Conservation (phyloP, 495 filamentous ascomycete species). For the Neurospora sp. region DNA sequence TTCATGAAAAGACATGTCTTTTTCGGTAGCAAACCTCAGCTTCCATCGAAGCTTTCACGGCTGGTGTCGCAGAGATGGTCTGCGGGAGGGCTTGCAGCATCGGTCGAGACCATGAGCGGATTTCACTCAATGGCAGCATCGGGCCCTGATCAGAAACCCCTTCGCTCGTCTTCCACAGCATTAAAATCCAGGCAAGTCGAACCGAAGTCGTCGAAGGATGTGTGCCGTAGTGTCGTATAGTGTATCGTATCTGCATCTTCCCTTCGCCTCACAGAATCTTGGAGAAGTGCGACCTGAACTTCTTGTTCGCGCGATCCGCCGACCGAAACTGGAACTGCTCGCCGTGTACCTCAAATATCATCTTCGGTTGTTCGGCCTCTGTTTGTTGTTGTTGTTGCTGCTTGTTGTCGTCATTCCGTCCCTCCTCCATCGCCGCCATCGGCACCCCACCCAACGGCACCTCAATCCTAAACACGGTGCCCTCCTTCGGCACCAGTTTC, state of each 20-base stretch:
- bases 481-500: slow-evolving; percentile 75
- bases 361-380: slow-evolving; percentile 18
- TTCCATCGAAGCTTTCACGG: background rate
- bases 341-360: slow-evolving; percentile 83
- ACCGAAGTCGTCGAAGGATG: background rate
- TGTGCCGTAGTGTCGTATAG: background rate
- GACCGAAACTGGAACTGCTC: slow-evolving; percentile 76
- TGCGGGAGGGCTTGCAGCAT: too few species aligned
- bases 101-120: background rate
- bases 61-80: too few species aligned
- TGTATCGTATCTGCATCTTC: background rate
- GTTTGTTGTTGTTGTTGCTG: slow-evolving; percentile 6
- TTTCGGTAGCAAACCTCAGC: background rate
- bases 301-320: slow-evolving; percentile 76
- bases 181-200: background rate
- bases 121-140: background rate
- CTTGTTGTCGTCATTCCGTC: background rate
- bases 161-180: background rate
- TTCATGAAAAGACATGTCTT: background rate
- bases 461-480: slow-evolving; percentile 71
- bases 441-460: slow-evolving; percentile 38
- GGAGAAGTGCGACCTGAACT: slow-evolving; percentile 71
- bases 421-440: slow-evolving; percentile 6
- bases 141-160: background rate
- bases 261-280: slow-evolving; percentile 46